Base-by-base conservation (phyloP, 345 rosid genomes). In the Citrus hindsii region DNA sequence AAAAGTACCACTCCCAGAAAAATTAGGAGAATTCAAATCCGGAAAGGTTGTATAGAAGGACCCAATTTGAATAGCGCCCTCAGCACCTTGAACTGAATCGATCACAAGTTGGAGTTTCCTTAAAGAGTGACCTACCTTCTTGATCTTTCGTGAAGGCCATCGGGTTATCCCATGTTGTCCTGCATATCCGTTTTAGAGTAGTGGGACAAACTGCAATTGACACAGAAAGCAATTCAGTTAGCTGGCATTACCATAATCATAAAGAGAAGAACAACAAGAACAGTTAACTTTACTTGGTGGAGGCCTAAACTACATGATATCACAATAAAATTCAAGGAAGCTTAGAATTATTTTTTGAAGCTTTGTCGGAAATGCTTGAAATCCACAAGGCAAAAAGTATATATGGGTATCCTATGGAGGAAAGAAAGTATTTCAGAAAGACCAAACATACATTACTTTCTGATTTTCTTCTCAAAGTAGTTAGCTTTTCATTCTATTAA, bases 111-210 rank as follows among this genome's bases (percentile, higher is more conserved):
- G 98, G 77, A 96, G 96, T 81, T 96, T 96, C 92, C 79, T 92
- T 70, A 96, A 79, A 38, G 98, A 91, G 80, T 91, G 97, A 37
- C 95, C 96, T 55, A 96, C 99, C 88, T 96, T 96, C 87, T 96
- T 96, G 86, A 96, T 90, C 88, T 93, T 93, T 65, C 99, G 87
- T 42, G 99, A 93, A 21, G 98, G 99, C 98, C 99, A 96, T 33
- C 98, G 87, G 30, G 84, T 88, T 82, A 96, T 92, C 22, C 99
- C 98, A 56, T 95, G 93, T 76, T 89, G 95, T 82, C n/a, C 98
- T 90, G 90, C 98, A 95, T 83, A 95, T 95, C 90, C 97, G 87
- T 86, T 95, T 93, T 85, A 95, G 82, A 33, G 99, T 95, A 73
- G 99, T 95, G 19, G 99, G 99, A 70, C 98, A 95, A 82, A 93